Evolutionary conservation across 192 early-diverging fungal genomes (phyloP), one percentile per base, ranked within the genome.

Genomic region (Umbelopsis vinacea): DNA sequence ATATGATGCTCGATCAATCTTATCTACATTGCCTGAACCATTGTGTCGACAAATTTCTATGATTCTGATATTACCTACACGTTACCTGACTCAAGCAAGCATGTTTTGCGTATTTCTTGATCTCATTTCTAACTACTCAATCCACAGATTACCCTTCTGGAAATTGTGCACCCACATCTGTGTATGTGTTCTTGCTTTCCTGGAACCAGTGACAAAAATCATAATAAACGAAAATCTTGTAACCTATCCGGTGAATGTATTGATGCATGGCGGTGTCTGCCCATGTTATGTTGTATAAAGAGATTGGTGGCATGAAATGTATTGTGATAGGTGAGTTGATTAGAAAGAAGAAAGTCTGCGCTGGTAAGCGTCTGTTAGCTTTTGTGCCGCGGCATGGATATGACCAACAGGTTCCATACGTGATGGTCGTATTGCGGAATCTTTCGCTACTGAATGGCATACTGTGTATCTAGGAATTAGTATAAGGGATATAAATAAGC

Each of bases 21-120:
- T 88, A 85, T 85, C 82, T 88, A 86, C 85, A 87, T 85, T 85
- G 80, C 85, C 83, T 77, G 81, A 87, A 78, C 48, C 66, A 26
- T 57, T 75, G 74, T 85, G 82, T 75, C 76, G 79, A 80, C 72
- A 43, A 80, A 66, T 23, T 37, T 63, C 57, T 19, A 55, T 26
- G 45, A 71, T 55, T 74, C 67, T 74, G 73, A 68, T 76, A 35
- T 8, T 63, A 33, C 66, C 53, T 43, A 33, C 23, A 46, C 52
- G 52, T 70, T 70, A 4, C 9, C n/a, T 52, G 40, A 43, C 40
- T 12, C 40, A 12, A 43, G 40, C 40, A 12, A 43, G 40, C 11
- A 43, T 43, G 11, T 43, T 6, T 43, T 43, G 40, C 40, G 6
- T 43, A 43, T 12, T 43, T 43, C 8, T 43, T 11, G 0, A 43